Evolutionary conservation across 2,329 filamentous ascomycete species (phyloP).

Genomic region (Talaromyces sp.): DNA sequence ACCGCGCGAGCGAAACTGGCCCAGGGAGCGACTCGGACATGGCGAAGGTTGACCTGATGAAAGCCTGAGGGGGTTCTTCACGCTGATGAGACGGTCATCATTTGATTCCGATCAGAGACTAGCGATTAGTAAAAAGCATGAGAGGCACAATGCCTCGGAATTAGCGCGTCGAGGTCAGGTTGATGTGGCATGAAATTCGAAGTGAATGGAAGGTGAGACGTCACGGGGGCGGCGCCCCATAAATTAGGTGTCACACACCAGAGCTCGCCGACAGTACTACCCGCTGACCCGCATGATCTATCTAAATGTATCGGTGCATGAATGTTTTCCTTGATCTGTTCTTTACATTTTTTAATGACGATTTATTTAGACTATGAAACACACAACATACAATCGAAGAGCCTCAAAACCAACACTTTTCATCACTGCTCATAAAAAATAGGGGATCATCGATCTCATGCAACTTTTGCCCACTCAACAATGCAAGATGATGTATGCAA

Average conservation of each 20-base stretch:
- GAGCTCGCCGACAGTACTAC: neutral
- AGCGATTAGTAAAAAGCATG: neutral
- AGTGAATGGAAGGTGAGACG: constrained; percentile 3
- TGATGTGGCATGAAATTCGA: constrained; percentile 1
- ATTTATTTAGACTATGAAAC: too few relatives aligned
- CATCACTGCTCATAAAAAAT: neutral
- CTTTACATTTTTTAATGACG: too few relatives aligned
- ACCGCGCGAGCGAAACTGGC: constrained; percentile 39
- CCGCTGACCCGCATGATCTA: neutral
- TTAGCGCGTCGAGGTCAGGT: neutral
- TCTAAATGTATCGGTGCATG: neutral
- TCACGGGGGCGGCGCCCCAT: constrained; percentile 1
- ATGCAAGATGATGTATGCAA: neutral
- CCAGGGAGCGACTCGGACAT: constrained; percentile 37
- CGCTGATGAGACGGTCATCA: constrained; percentile 17
- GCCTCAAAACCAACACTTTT: neutral
- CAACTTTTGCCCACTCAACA: neutral
- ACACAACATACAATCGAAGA: neutral
- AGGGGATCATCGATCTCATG: neutral
- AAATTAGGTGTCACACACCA: constrained; percentile 1
- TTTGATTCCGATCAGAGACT: constrained; percentile 7
- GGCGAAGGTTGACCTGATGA: constrained; percentile 20
- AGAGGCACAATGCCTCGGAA: neutral
- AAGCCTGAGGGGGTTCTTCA: constrained; percentile 18
- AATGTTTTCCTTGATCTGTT: too few relatives aligned